phyloP scores from a whole-genome alignment of 164 flowering plant genomes.

The Chloranthus sessilifolius region DNA sequence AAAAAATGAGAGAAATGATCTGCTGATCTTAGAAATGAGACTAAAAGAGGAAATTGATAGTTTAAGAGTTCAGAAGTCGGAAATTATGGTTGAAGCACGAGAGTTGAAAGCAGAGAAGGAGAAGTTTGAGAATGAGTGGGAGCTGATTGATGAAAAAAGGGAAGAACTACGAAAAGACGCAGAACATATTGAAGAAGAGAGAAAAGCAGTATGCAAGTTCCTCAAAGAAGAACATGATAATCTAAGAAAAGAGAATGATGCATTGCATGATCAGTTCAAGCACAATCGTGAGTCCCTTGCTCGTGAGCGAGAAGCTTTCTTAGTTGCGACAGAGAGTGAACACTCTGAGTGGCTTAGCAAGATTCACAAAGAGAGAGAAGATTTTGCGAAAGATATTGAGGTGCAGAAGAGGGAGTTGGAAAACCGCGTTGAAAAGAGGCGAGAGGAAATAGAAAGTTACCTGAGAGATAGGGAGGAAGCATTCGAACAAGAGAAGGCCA shows the following conservation, averaged over 20 bases:
- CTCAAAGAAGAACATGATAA: constrained; percentile 79
- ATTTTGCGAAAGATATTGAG: constrained; percentile 61
- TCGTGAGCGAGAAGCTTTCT: constrained; percentile 63
- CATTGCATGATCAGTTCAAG: constrained; percentile 52
- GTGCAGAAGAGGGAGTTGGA: constrained; percentile 71
- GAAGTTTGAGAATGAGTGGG: constrained; percentile 91
- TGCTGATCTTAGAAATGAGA: constrained; percentile 54
- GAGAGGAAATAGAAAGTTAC: constrained; percentile 71
- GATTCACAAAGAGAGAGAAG: constrained; percentile 75
- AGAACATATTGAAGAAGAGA: constrained; percentile 54
- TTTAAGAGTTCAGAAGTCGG: constrained; percentile 62
- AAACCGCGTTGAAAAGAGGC: constrained; percentile 48
- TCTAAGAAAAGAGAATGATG: constrained; percentile 62
- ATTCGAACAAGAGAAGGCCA: constrained; percentile 68
- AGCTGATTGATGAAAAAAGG: constrained; percentile 82
- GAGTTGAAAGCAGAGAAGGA: constrained; percentile 71
- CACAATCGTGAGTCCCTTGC: constrained; percentile 55
- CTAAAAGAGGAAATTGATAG: constrained; percentile 87
- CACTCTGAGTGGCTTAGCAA: constrained; percentile 75
- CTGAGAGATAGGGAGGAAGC: constrained; percentile 58
- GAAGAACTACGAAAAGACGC: constrained; percentile 61
- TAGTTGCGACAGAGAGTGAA: constrained; percentile 56
- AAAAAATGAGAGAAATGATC: constrained; percentile 61
- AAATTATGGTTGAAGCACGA: constrained; percentile 64
- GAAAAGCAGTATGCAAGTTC: constrained; percentile 36